A percentile compares a stretch with the other conserved stretches of the same genome.
phyloP scores from a whole-genome alignment of 768 basidiomycete species.

The Phylloporus sp. region DNA sequence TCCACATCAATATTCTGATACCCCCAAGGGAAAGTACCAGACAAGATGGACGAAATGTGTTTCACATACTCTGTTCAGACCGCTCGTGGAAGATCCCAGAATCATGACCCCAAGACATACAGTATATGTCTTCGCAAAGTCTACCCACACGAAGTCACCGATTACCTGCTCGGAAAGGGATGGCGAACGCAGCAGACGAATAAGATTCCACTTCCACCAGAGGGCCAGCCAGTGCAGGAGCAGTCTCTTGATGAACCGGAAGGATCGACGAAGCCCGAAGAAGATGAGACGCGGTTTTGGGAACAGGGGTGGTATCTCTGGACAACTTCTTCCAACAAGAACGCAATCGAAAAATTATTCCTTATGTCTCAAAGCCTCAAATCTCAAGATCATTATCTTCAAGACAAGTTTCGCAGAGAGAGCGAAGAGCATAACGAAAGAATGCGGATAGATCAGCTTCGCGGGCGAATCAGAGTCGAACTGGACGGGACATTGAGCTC shows the following conservation, averaged over 20 bases:
- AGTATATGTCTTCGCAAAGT: constrained; percentile 63
- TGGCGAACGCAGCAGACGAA: constrained; percentile 42
- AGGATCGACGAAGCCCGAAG: constrained; percentile 17
- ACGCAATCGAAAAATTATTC: constrained; percentile 51
- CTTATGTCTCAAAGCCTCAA: constrained; percentile 57
- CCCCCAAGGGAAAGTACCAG: constrained; percentile 49
- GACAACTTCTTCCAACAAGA: constrained; percentile 52
- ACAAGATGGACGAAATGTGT: constrained; percentile 62
- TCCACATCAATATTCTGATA: not conserved
- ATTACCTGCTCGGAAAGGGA: constrained; percentile 40
- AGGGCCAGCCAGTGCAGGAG: constrained; percentile 49
- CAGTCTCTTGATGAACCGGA: constrained; percentile 12
- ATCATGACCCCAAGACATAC: constrained; percentile 50
- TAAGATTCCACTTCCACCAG: constrained; percentile 59
- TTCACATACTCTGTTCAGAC: constrained; percentile 60
- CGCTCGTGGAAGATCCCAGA: constrained; percentile 48
- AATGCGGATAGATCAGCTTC: constrained; percentile 31
- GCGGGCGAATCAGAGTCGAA: constrained; percentile 21
- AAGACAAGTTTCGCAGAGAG: constrained; percentile 36
- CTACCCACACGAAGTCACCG: constrained; percentile 62
- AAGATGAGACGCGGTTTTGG: constrained; percentile 53
- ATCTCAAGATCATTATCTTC: constrained; percentile 38
- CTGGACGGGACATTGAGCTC: constrained; percentile 30
- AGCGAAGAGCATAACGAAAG: constrained; percentile 53
- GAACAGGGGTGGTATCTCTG: constrained; percentile 75